Conservation (phyloP, 441 rosid species). For the Gossypium gossypioides region DNA sequence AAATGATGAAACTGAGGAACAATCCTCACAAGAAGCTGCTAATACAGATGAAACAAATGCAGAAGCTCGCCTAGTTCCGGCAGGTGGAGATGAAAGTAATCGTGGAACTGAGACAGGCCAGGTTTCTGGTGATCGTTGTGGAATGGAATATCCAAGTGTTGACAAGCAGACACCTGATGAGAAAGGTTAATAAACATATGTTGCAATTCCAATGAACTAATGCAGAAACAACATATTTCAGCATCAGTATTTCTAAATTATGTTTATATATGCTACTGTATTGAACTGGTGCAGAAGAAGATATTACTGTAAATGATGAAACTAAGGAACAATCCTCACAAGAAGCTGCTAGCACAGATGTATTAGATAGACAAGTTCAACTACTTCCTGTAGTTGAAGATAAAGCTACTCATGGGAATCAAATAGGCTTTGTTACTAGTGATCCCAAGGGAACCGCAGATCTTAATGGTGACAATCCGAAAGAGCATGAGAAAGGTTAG, state of each 20-base stretch:
- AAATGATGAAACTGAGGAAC: constrained; percentile 8
- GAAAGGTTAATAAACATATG: constrained; percentile 10
- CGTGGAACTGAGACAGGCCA: neutral
- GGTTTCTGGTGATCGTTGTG: neutral
- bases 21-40: constrained; percentile 18
- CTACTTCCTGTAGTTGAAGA: constrained; percentile 7
- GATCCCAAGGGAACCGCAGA: neutral
- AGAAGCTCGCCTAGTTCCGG: constrained; percentile 17
- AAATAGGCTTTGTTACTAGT: neutral
- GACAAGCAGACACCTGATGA: neutral
- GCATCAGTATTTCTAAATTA: neutral
- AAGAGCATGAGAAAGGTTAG: constrained; percentile 9
- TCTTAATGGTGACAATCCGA: neutral
- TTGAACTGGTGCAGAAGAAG: constrained; percentile 23
- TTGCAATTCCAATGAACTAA: neutral
- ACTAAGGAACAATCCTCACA: constrained; percentile 14
- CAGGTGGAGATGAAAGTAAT: constrained; percentile 8
- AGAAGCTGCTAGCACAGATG: constrained; percentile 19
- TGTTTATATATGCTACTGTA: neutral
- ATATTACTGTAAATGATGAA: constrained; percentile 6
- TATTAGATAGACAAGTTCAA: constrained; percentile 15
- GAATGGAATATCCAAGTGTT: neutral
- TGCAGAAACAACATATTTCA: neutral
- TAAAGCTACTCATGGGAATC: neutral
- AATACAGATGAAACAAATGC: constrained; percentile 9